Base-by-base conservation (phyloP, 2,329 filamentous ascomycete genomes). In the Sporothrix euskadiensis region DNA sequence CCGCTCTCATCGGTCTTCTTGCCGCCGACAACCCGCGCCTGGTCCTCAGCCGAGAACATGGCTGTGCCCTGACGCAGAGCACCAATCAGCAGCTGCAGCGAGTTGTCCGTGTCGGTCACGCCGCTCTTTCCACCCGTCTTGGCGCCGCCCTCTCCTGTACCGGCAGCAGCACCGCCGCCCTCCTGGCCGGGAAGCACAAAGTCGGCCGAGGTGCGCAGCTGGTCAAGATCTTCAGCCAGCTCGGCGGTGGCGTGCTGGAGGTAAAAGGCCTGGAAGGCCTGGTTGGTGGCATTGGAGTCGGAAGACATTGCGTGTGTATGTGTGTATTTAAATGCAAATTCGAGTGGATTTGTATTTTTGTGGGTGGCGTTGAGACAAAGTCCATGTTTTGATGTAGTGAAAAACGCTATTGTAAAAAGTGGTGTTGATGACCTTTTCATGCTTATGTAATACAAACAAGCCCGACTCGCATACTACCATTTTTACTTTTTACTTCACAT, bases 191-290 rank as follows among this genome's bases (percentile, higher is more conserved):
- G 66, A 44, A 73, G 83, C 79, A 88, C 90, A 82, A 94, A 94
- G 81, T 94, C 92, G 77, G 89, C 88, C 10, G 92, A 90, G 8
- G 78, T 81, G 76, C 92, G 88, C 75, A 94, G 84, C 80, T 89
- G 89, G 82, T 93, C 89, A 52, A 94, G 85, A 79, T 94, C 92
- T 76, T 93, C 90, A 14, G 90, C 88, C 73, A 94, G 89, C 79
- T 94, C 92, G 69, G 85, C 83, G 0, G 92, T 92, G 6, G 89
- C 84, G 74, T 88, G 89, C 77, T 91, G 89, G 65, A 94, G 86
- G 80, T 94, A 94, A 80, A 89, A 91, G 10, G 88, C 83, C 9
- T 86, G 30, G 19, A 74, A 74, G 14, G 68, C 68, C n/a, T 54
- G 12, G 47, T 61, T 70, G 47, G 68, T 52, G 2, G 59, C 65